Evolutionary conservation across 2,329 filamentous ascomycete genomes (phyloP).

Genomic region (Fusarium algeriense): DNA sequence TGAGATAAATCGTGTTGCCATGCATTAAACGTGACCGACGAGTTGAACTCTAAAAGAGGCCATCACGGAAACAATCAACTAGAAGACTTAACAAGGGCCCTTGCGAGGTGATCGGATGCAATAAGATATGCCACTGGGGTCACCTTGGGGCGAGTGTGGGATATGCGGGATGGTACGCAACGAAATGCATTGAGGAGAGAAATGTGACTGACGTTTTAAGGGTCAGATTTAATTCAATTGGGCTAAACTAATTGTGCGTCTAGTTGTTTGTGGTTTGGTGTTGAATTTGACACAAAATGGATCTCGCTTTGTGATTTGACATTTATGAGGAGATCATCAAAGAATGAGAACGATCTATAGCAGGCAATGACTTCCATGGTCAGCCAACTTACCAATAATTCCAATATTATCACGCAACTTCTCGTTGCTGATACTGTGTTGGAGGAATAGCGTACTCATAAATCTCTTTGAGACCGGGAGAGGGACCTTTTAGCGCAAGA

Average conservation of each 20-base stretch:
- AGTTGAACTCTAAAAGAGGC: constrained; percentile 13
- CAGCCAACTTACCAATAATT: neutral
- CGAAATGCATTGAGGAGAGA: constrained; percentile 11
- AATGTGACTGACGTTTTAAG: constrained; percentile 17
- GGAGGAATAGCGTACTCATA: constrained; percentile 18
- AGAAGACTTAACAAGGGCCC: constrained; percentile 15
- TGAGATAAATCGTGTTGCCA: neutral
- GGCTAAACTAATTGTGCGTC: constrained; percentile 9
- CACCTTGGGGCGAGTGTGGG: constrained; percentile 24
- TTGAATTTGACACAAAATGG: constrained; percentile 6
- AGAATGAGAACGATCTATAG: constrained; percentile 7
- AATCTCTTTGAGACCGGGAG: no score
- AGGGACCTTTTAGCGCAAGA: no score
- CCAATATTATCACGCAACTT: neutral
- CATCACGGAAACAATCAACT: constrained; percentile 4
- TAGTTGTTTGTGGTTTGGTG: neutral
- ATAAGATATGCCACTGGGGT: constrained; percentile 36
- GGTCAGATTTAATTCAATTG: neutral
- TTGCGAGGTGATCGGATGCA: constrained; percentile 29
- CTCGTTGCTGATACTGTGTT: constrained; percentile 12
- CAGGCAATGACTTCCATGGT: neutral
- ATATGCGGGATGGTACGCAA: constrained; percentile 28
- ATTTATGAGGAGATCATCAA: neutral
- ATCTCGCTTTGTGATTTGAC: neutral
- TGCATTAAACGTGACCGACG: neutral